Base-by-base conservation (phyloP, 2,329 filamentous ascomycete species). In the Aspergillus oerlinghausenensis region DNA sequence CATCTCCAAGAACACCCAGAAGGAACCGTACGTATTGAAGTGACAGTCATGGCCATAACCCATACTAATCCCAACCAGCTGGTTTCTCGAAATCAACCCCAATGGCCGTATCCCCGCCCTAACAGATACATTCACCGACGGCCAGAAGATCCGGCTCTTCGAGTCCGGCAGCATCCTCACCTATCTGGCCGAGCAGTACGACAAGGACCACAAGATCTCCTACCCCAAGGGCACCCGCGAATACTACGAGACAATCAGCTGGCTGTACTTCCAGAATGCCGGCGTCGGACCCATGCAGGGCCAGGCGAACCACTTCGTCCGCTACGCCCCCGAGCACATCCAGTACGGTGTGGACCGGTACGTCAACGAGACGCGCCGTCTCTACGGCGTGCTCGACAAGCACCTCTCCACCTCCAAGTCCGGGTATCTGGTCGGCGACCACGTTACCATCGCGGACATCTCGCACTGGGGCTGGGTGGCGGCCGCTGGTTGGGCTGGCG, bases 61-160 rank as follows among this genome's bases (percentile, higher is more conserved):
- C n/a, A 35, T 23, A 51, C 26, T n/a, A 40, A 25, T 10, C 38
- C 52, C 19, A 10, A 38, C 17, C 26, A 73, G 84, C 17, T 95
- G 90, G 90, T 97, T 93, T 76, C 82, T 95, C 28, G 86, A 87
- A 52, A 95, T 96, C 77, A 96, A 96, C 75, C 92, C 92, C 61
- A 96, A 96, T 72, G 92, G 92, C 62, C 88, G 92, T 63, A 96
- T 96, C 66, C 92, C 92, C 3, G 92, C 92, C 56, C 67, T 96
- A 51, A 94, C 89, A 7, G 92, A 96, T 75, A 89, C 81, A 6
- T 88, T 89, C 71, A 79, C 80, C 4, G 87, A 94, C 71, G 89
- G 90, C 64, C 78, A 88, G 71, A 78, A 79, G 35, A 90, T 96
- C 70, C 81, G 83, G 56, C 72, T 96, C 19, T 96, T 95, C 69